A percentile compares a stretch with the other conserved stretches of the same genome.
Evolutionary conservation across 2,329 filamentous ascomycete species (phyloP).

Genomic region (Ilyonectria sp.): DNA sequence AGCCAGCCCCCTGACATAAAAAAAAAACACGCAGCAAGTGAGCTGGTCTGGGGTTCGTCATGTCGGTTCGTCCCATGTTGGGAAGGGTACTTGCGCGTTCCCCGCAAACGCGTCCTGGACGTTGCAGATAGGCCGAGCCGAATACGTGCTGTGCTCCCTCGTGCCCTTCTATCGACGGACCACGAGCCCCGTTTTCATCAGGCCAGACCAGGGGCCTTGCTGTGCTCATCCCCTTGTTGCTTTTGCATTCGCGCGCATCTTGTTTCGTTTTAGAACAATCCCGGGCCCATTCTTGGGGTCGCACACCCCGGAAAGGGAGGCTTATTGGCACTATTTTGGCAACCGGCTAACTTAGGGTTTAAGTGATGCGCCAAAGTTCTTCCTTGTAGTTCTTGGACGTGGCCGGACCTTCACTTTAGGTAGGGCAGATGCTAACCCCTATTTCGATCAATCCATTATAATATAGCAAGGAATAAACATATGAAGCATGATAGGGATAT

Average conservation of each 20-base stretch:
- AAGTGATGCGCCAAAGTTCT: too few relatives aligned
- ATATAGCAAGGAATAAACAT: too few relatives aligned
- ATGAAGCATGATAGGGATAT: too few relatives aligned
- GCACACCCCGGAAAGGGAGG: too few relatives aligned
- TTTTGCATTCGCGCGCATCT: background rate
- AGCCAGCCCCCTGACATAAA: too few relatives aligned
- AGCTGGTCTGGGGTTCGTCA: conserved; percentile 3
- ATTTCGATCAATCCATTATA: too few relatives aligned
- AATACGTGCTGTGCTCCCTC: conserved; percentile 19
- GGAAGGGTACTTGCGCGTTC: conserved; percentile 1
- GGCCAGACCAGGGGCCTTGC: conserved; percentile 7
- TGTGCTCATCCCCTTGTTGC: background rate
- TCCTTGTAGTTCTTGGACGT: too few relatives aligned
- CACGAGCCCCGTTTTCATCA: conserved; percentile 9
- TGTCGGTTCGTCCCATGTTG: conserved; percentile 20
- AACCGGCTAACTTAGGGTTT: too few relatives aligned
- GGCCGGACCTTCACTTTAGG: too few relatives aligned
- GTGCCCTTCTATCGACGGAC: background rate
- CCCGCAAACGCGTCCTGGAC: background rate
- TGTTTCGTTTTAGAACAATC: background rate
- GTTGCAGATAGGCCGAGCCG: conserved; percentile 1
- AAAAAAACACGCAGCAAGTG: background rate
- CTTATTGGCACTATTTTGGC: too few relatives aligned
- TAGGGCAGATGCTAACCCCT: too few relatives aligned
- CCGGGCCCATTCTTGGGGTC: too few relatives aligned